phyloP scores from a whole-genome alignment of 2,329 filamentous ascomycete species.

The Teratosphaeria zuluensis region DNA sequence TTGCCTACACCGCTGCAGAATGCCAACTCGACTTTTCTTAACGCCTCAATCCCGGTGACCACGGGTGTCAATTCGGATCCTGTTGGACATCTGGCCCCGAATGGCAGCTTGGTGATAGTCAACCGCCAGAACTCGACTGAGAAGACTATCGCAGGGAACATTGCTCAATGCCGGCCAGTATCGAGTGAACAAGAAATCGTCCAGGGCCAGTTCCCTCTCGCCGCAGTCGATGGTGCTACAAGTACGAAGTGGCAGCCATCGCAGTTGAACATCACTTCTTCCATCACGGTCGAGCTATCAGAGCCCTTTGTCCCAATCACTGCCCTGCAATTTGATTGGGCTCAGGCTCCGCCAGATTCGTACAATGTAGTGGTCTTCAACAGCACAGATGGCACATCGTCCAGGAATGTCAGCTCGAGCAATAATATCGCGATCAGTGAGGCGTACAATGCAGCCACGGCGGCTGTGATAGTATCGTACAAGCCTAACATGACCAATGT shows the following conservation, averaged over 20 bases:
- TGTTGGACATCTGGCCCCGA: conserved; percentile 22
- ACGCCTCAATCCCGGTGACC: conserved; percentile 48
- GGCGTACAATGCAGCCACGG: conserved; percentile 30
- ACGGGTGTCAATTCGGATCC: conserved; percentile 33
- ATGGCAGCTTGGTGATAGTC: conserved; percentile 44
- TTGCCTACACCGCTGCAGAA: conserved; percentile 38
- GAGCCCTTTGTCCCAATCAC: conserved; percentile 32
- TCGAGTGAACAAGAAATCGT: conserved; percentile 38
- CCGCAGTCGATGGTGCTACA: conserved; percentile 56
- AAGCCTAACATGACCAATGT: conserved; percentile 38
- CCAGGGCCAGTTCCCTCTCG: conserved; percentile 60
- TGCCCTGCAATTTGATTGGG: conserved; percentile 52
- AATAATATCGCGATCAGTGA: conserved; percentile 30
- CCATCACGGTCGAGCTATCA: conserved; percentile 47
- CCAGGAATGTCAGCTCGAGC: conserved; percentile 15
- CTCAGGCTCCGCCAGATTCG: conserved; percentile 43
- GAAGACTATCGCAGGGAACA: conserved; percentile 48
- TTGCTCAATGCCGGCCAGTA: conserved; percentile 52
- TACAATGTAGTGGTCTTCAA: conserved; percentile 43
- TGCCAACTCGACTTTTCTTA: conserved; percentile 46
- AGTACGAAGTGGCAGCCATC: conserved; percentile 59
- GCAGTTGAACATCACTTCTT: conserved; percentile 39
- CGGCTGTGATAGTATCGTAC: conserved; percentile 31
- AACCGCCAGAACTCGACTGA: conserved; percentile 50
- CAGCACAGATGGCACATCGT: neutral